Conservation (phyloP, 768 basidiomycete genomes). For the Suillus subluteus region DNA sequence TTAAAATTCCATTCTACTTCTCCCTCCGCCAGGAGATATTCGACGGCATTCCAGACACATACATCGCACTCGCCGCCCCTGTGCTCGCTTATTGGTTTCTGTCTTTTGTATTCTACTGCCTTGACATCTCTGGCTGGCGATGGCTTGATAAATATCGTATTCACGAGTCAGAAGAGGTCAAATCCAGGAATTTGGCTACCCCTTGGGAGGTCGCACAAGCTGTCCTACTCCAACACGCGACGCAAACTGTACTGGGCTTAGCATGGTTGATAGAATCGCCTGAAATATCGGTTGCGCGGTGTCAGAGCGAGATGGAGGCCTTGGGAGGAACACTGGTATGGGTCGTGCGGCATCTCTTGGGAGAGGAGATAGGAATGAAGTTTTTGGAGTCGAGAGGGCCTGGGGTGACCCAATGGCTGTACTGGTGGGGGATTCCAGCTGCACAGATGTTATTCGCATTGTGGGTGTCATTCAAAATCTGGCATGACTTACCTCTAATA, state of each 20-base stretch:
- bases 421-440: conserved; percentile 92
- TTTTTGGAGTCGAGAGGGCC: conserved; percentile 42
- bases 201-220: conserved; percentile 73
- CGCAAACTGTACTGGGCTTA: conserved; percentile 81
- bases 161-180: conserved; percentile 84
- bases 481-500: conserved; percentile 9
- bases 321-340: conserved; percentile 45
- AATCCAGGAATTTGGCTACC: conserved; percentile 73
- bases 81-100: conserved; percentile 83
- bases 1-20: conserved; percentile 60
- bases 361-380: conserved; percentile 40
- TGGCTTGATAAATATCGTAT: conserved; percentile 85
- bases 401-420: conserved; percentile 62
- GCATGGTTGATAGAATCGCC: conserved; percentile 60
- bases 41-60: conserved; percentile 65
- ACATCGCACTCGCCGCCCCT: conserved; percentile 74
- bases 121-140: conserved; percentile 79
- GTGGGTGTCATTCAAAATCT: conserved; percentile 54
- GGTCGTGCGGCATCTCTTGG: conserved; percentile 42
- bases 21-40: conserved; percentile 49
- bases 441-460: conserved; percentile 77
- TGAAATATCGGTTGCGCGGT: conserved; percentile 35
- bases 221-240: conserved; percentile 82
- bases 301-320: conserved; percentile 47
- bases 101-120: conserved; percentile 77